Evolutionary conservation across 441 rosid species (phyloP).

Genomic region (Pelargonium citronellum): DNA sequence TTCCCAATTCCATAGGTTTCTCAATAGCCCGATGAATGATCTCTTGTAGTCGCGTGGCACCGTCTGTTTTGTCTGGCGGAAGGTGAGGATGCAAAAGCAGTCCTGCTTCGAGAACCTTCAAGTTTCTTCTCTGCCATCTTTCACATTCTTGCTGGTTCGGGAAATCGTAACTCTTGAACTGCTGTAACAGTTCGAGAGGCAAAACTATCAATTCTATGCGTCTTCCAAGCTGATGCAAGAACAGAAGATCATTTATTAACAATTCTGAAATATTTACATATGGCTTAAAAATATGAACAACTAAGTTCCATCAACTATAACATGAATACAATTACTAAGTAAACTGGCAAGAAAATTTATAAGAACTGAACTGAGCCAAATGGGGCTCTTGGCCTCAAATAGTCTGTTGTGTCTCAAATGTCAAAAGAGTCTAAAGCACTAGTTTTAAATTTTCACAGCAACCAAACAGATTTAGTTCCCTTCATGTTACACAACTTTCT

Average conservation of each 20-base stretch:
- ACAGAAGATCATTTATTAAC: slow-evolving; percentile 7
- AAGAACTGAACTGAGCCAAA: slow-evolving; percentile 2
- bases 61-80: slow-evolving; percentile 34
- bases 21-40: slow-evolving; percentile 36
- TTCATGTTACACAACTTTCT: background rate
- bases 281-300: background rate
- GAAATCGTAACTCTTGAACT: slow-evolving; percentile 52
- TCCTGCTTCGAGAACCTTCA: slow-evolving; percentile 68
- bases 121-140: slow-evolving; percentile 53
- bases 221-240: slow-evolving; percentile 48
- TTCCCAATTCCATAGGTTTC: slow-evolving; percentile 42
- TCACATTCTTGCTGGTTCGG: slow-evolving; percentile 43
- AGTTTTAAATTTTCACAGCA: background rate
- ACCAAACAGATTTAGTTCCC: background rate
- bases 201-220: slow-evolving; percentile 52
- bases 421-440: too few relatives aligned
- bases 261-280: background rate
- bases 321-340: background rate
- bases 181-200: slow-evolving; percentile 64
- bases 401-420: background rate
- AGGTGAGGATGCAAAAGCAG: slow-evolving; percentile 48
- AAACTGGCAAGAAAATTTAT: background rate
- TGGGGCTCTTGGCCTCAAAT: background rate
- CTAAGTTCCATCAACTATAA: background rate
- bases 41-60: slow-evolving; percentile 41